Percentiles rank a stretch among this genome's conserved stretches.
phyloP scores from a whole-genome alignment of 108 stramenopile species.

The Cyclotella cryptica region DNA sequence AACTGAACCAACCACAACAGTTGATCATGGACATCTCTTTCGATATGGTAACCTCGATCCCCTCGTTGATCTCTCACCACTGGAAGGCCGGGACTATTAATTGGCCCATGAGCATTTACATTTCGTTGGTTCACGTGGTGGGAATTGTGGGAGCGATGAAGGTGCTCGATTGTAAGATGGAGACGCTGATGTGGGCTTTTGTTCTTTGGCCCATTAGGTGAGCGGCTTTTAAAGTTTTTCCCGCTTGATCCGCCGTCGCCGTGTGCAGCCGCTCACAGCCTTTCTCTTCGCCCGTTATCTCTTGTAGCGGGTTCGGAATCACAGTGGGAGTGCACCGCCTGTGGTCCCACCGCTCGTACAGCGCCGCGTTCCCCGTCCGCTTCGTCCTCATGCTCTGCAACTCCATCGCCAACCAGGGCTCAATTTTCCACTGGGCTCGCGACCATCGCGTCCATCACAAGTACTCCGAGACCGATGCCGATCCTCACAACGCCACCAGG shows the following conservation, averaged over 20 bases:
- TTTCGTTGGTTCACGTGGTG: slow-evolving; percentile 88
- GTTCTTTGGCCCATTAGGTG: slow-evolving; percentile 96
- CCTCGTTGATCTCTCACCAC: slow-evolving; percentile 78
- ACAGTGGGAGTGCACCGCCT: slow-evolving; percentile 98
- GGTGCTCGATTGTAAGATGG: slow-evolving; percentile 63
- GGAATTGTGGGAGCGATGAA: slow-evolving; percentile 82
- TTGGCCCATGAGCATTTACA: slow-evolving; percentile 98
- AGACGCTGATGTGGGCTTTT: slow-evolving; percentile 95
- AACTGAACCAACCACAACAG: background rate
- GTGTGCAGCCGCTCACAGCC: background rate
- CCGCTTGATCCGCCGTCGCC: background rate
- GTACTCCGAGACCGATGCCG: slow-evolving; percentile 96
- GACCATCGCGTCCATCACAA: slow-evolving; percentile 99
- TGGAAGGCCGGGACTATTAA: slow-evolving; percentile 94
- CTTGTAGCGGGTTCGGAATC: slow-evolving; percentile 93
- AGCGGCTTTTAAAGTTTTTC: slow-evolving; percentile 35
- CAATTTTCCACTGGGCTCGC: slow-evolving; percentile 98
- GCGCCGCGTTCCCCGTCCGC: slow-evolving; percentile 85
- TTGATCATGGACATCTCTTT: slow-evolving; percentile 71
- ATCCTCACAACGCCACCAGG: slow-evolving; percentile 98
- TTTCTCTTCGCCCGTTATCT: slow-evolving; percentile 1
- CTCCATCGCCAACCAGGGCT: slow-evolving; percentile 99
- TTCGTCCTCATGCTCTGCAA: slow-evolving; percentile 96
- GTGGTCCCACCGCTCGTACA: slow-evolving; percentile 98
- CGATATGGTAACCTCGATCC: slow-evolving; percentile 82